These are phyloP conservation scores for Phellinidium pouzarii DNA, from an alignment of 1,284 basidiomycete species.

Conservation along the genomic window DNA sequence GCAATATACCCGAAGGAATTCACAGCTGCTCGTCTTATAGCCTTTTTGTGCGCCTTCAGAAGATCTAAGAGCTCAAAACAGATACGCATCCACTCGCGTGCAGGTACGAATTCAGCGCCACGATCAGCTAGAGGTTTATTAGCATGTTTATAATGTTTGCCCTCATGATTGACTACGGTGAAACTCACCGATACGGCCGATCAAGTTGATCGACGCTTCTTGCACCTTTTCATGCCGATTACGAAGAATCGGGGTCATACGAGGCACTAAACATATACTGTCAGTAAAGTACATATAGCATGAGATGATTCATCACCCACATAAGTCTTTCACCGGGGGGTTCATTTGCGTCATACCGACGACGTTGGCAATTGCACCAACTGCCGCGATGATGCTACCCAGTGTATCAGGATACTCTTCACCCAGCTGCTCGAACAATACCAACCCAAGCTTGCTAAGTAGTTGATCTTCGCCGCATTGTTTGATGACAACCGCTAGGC, in stretches of 20 bases:
- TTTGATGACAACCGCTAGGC: conserved; percentile 96
- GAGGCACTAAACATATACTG: conserved; percentile 61
- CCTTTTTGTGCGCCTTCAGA: conserved; percentile 98
- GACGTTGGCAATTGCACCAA: conserved; percentile 97
- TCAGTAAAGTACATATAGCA: conserved; percentile 5
- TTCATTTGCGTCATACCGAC: conserved; percentile 99
- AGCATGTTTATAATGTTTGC: conserved; percentile 12
- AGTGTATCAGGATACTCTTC: conserved; percentile 99
- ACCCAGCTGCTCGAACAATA: conserved; percentile 97
- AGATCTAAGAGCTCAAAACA: conserved; percentile 98
- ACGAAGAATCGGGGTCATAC: conserved; percentile 98
- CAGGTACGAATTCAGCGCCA: conserved; percentile 96
- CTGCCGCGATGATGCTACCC: conserved; percentile 97
- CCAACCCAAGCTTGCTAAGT: conserved; percentile 93
- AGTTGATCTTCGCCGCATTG: conserved; percentile 96
- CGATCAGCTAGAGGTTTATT: conserved; percentile 70
- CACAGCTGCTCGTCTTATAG: conserved; percentile 95
- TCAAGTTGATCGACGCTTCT: conserved; percentile 98
- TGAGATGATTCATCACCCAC: conserved; percentile 45
- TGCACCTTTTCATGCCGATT: conserved; percentile 99
- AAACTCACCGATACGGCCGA: conserved; percentile 85
- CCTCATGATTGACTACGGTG: conserved; percentile 1
- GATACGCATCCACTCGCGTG: conserved; percentile 99
- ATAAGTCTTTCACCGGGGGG: conserved; percentile 95
- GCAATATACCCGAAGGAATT: conserved; percentile 99